A percentile compares a stretch with the other conserved stretches of the same genome.
Evolutionary conservation across 78 protist genomes (phyloP).

Genomic region (Dictyostelium citrinum): DNA sequence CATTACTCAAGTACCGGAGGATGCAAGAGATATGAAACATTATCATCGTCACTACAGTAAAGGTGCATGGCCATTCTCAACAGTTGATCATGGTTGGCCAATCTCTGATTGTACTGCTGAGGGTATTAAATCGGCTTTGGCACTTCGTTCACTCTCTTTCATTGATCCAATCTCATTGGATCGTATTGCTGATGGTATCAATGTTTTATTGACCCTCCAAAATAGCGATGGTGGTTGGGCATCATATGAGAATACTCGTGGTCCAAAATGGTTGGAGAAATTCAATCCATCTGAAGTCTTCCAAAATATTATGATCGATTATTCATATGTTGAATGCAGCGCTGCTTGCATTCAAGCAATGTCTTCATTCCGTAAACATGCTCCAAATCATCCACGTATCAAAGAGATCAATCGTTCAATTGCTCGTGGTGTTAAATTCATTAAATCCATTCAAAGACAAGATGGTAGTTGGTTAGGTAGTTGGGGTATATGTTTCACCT

Average conservation of each 20-base stretch:
- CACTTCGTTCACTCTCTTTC: constrained; percentile 27
- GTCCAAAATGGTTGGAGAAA: constrained; percentile 81
- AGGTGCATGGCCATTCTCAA: constrained; percentile 97
- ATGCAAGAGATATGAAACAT: constrained; percentile 18
- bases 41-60: constrained; percentile 88
- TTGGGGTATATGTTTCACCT: constrained; percentile 95
- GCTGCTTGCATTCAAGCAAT: constrained; percentile 86
- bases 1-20: constrained; percentile 85
- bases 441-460: constrained; percentile 77
- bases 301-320: constrained; percentile 95
- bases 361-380: constrained; percentile 64
- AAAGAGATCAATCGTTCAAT: constrained; percentile 63
- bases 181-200: constrained; percentile 88
- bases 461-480: constrained; percentile 92
- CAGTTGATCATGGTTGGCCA: constrained; percentile 93
- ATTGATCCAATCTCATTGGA: constrained; percentile 48
- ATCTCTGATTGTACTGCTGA: constrained; percentile 97
- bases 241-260: constrained; percentile 89
- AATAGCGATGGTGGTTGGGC: constrained; percentile 93
- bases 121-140: constrained; percentile 86
- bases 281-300: constrained; percentile 94
- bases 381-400: constrained; percentile 85
- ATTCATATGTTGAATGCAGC: constrained; percentile 92
- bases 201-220: constrained; percentile 89
- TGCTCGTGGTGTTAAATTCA: constrained; percentile 49